Base-by-base conservation (phyloP, 371 early-diverging fungal genomes). In the Apophysomyces ossiformis region DNA sequence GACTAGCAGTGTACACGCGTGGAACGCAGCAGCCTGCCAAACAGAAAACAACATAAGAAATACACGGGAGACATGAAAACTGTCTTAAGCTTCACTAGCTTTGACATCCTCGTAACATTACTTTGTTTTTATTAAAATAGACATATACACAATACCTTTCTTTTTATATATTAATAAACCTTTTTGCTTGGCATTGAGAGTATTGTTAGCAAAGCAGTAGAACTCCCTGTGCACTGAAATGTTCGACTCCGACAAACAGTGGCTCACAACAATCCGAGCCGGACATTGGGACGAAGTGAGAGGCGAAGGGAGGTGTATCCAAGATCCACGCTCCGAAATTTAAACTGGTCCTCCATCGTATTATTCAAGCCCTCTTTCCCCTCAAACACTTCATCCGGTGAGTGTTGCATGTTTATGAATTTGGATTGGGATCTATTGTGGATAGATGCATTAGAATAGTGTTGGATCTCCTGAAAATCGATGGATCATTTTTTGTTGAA, bases 1-100 rank as follows among this genome's bases (percentile, higher is more conserved):
- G 96, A 26, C 92, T 94, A 0, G 65, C 86, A 13, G 71, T 93
- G n/a, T 95, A 95, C 76, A 79, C 89, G 2, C 44, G 64, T 26
- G 65, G 66, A 13, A 66, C 68, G 12, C 43, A 16, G 18, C 43
- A 39, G 13, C 5, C 12, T 5, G 41, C 9, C 16, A 60, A 43
- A 16, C 13, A 12, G 7, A 60, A 60, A 18, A 50, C 54, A 9
- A 2, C 54, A 50, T 50, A 8, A 50, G 4, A 26, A 50, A 50
- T 45, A 6, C 8, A 45, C 16, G 46, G 6, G 16, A n/a, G 6
- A 45, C 1, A 12, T 0, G 12, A 26, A n/a, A 12, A 16, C n/a
- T 1, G 21, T 50, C 18, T 21, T 50, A 50, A 50, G 54, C 54
- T 21, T 45, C 2, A 21, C 16, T 50, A 50, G 21, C 18, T 26